Evolutionary conservation across 2,329 filamentous ascomycete genomes (phyloP), one percentile per base, ranked within the genome.

Genomic region (Ramichloridium luteum): DNA sequence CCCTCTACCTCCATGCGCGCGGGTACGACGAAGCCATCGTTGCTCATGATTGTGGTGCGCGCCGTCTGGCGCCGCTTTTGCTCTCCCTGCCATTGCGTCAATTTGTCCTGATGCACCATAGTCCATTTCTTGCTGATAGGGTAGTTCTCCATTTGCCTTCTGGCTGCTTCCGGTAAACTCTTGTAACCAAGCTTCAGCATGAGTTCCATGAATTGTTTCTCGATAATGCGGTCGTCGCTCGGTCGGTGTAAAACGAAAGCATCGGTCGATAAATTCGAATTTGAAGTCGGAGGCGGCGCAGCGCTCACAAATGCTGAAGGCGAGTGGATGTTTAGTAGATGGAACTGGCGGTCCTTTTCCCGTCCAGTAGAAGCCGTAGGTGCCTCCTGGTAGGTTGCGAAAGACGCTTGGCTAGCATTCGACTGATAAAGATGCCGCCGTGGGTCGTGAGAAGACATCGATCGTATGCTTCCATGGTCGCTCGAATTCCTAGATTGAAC

Each of bases 121-220:
- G 85, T 94, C 90, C 90, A 98, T 61, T 96, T 98, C 67, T 96
- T 96, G 43, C 77, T 74, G 6, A 90, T 73, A 10, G 86, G 83
- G 55, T 98, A 96, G 22, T 85, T 85, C 60, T 90, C 73, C 88
- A 98, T 96, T 63, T 96, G 90, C 39, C 88, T 72, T 46, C 80
- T 75, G 16, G 90, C 90, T 61, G 93, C 84, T 52, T 98, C 90
- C 4, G 90, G 90, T 43, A 98, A 65, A 57, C 92, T 92, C 61
- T 93, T 90, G 83, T 86, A 96, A 43, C 88, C 90, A 61, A 90
- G 75, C 61, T 94, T 94, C 51, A 93, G 82, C 90, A 98, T 96
- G 43, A 98, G 64, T 31, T 84, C 78, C 49, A 86, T 67, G 51
- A 96, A 96, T 65, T 93, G 82, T 51, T 86, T 77, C 54, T 96